A percentile compares a stretch with the other conserved stretches of the same genome.
Evolutionary conservation across 441 rosid genomes (phyloP).

Genomic region (Metrosideros polymorpha): DNA sequence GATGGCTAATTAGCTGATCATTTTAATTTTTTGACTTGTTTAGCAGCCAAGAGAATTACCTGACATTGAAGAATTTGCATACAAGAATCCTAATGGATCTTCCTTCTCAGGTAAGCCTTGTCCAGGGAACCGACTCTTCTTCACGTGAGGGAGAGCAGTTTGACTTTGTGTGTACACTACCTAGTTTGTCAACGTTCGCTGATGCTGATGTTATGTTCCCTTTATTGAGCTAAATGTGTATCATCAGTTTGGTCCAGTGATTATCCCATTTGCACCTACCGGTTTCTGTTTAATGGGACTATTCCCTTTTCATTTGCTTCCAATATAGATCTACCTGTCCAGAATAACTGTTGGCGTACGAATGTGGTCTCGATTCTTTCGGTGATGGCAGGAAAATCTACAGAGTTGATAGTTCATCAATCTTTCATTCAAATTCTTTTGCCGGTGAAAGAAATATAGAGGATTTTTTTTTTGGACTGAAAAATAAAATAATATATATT

Average conservation of each 20-base stretch:
- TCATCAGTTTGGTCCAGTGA: background rate
- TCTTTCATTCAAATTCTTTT: background rate
- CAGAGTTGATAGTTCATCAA: background rate
- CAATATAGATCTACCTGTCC: background rate
- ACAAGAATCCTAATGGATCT: slow-evolving; percentile 29
- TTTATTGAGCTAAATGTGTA: background rate
- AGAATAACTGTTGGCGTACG: background rate
- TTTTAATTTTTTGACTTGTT: background rate
- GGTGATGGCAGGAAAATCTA: background rate
- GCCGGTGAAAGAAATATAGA: background rate
- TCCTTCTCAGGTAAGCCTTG: slow-evolving; percentile 30
- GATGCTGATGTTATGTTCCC: background rate
- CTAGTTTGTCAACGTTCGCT: background rate
- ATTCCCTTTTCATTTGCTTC: background rate
- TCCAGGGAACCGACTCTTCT: background rate
- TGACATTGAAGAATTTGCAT: slow-evolving; percentile 77
- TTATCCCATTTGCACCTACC: background rate
- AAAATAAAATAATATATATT: too few species aligned
- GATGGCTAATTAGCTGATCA: background rate
- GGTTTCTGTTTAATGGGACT: background rate
- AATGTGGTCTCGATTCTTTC: background rate
- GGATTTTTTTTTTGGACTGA: too few species aligned
- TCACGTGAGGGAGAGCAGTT: background rate
- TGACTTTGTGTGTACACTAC: background rate
- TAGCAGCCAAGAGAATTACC: slow-evolving; percentile 35